Conservation (phyloP, 129 eudicot genomes). For the Chrysanthemum makinoi region DNA sequence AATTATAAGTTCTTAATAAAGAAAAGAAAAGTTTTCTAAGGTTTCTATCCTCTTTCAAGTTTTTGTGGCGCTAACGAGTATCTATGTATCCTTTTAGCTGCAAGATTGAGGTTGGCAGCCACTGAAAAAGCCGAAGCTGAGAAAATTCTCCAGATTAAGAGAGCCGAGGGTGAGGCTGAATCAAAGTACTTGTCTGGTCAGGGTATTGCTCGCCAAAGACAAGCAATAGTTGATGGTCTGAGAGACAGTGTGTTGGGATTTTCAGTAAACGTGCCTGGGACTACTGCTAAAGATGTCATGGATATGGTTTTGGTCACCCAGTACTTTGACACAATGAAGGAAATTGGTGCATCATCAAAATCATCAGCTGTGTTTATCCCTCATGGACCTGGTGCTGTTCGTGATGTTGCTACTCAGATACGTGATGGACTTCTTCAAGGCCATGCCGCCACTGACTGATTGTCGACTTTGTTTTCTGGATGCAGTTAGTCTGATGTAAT, state of each 20-base stretch:
- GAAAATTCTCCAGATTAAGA: slow-evolving; percentile 74
- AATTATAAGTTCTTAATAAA: no score
- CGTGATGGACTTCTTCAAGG: slow-evolving; percentile 90
- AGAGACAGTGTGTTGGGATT: slow-evolving; percentile 90
- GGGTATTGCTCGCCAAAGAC: slow-evolving; percentile 94
- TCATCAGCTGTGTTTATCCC: slow-evolving; percentile 86
- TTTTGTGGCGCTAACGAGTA: not conserved
- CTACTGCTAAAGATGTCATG: slow-evolving; percentile 91
- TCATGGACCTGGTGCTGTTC: slow-evolving; percentile 89
- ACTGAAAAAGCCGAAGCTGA: slow-evolving; percentile 93
- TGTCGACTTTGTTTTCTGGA: no score
- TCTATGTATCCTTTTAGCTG: slow-evolving; percentile 44
- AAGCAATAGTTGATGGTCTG: slow-evolving; percentile 85
- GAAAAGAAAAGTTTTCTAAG: no score
- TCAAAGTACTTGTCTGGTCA: slow-evolving; percentile 73
- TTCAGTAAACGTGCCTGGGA: slow-evolving; percentile 84
- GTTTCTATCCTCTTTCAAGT: no score
- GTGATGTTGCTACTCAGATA: slow-evolving; percentile 85
- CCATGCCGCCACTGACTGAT: slow-evolving; percentile 11
- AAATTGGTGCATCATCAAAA: slow-evolving; percentile 76
- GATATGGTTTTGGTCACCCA: slow-evolving; percentile 94
- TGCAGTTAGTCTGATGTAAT: no score
- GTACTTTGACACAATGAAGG: slow-evolving; percentile 91
- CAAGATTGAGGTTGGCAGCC: slow-evolving; percentile 81
- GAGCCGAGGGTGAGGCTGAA: slow-evolving; percentile 96